A percentile compares a stretch with the other conserved stretches of the same genome.
Evolutionary conservation across 228 moss, liverwort and hornwort genomes (phyloP).

Genomic region (Sphagnum fallax): DNA sequence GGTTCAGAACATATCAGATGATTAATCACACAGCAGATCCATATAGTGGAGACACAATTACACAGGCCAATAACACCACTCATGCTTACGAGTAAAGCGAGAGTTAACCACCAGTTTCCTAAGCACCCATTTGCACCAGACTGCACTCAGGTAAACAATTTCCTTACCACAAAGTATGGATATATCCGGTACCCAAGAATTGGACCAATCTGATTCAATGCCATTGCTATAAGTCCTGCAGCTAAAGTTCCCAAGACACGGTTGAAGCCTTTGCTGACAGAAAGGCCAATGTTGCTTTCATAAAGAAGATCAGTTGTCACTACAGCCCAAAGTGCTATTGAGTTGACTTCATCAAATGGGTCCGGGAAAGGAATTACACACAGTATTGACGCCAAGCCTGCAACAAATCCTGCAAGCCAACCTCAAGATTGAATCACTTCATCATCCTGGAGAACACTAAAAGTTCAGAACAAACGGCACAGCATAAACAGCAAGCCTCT

Average conservation of each 20-base stretch:
- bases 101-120: not conserved
- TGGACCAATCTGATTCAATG: constrained; percentile 71
- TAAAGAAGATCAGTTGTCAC: constrained; percentile 84
- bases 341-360: constrained; percentile 48
- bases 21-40: not conserved
- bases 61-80: not conserved
- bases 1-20: not conserved
- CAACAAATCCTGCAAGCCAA: constrained; percentile 50
- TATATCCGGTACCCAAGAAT: constrained; percentile 40
- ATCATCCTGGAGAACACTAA: not conserved
- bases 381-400: constrained; percentile 66
- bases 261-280: constrained; percentile 89
- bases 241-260: constrained; percentile 86
- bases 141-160: not conserved
- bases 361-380: constrained; percentile 55
- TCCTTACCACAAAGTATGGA: constrained; percentile 72
- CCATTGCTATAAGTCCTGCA: constrained; percentile 69
- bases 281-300: constrained; percentile 88
- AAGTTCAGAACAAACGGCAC: no score
- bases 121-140: no score
- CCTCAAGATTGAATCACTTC: not conserved
- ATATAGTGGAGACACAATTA: not conserved
- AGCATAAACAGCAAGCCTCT: no score
- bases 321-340: constrained; percentile 78
- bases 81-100: not conserved